Conservation (phyloP, 805 yeast species). For the Zygoascus ofunaensis region DNA sequence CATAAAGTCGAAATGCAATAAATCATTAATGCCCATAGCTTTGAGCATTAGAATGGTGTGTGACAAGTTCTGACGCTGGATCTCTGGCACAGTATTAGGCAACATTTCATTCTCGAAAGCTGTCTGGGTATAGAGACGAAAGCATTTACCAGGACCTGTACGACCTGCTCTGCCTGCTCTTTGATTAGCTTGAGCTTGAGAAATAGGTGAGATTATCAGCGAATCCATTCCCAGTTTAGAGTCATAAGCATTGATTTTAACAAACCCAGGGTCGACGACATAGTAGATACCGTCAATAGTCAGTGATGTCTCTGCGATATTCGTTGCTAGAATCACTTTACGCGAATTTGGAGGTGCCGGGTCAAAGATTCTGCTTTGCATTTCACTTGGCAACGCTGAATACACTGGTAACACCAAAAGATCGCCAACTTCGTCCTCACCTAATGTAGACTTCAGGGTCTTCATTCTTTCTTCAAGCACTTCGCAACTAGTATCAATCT, state of each 20-base stretch:
- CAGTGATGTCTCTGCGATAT: slow-evolving; percentile 93
- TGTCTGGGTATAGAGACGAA: slow-evolving; percentile 76
- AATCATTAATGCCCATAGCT: slow-evolving; percentile 76
- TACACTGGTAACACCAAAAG: slow-evolving; percentile 78
- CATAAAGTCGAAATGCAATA: slow-evolving; percentile 78
- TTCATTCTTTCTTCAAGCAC: slow-evolving; percentile 56
- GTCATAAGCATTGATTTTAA: slow-evolving; percentile 83
- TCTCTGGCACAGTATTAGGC: slow-evolving; percentile 80
- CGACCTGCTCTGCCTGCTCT: slow-evolving; percentile 98
- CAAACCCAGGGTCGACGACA: slow-evolving; percentile 92
- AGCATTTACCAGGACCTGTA: slow-evolving; percentile 94
- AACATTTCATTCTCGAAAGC: slow-evolving; percentile 72
- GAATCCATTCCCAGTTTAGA: slow-evolving; percentile 85
- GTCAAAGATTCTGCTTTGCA: slow-evolving; percentile 74
- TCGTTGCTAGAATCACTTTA: slow-evolving; percentile 89
- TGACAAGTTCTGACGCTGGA: slow-evolving; percentile 72
- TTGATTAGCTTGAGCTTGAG: slow-evolving; percentile 93
- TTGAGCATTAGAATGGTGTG: slow-evolving; percentile 67
- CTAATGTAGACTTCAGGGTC: slow-evolving; percentile 28
- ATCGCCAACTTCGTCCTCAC: slow-evolving; percentile 47
- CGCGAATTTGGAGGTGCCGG: slow-evolving; percentile 73
- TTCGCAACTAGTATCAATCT: slow-evolving; percentile 80
- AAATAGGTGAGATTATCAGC: slow-evolving; percentile 76
- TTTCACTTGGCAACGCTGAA: slow-evolving; percentile 80
- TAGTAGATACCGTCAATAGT: slow-evolving; percentile 93